Conservation (phyloP, 2,329 filamentous ascomycete species). For the Neocucurbitaria cava region DNA sequence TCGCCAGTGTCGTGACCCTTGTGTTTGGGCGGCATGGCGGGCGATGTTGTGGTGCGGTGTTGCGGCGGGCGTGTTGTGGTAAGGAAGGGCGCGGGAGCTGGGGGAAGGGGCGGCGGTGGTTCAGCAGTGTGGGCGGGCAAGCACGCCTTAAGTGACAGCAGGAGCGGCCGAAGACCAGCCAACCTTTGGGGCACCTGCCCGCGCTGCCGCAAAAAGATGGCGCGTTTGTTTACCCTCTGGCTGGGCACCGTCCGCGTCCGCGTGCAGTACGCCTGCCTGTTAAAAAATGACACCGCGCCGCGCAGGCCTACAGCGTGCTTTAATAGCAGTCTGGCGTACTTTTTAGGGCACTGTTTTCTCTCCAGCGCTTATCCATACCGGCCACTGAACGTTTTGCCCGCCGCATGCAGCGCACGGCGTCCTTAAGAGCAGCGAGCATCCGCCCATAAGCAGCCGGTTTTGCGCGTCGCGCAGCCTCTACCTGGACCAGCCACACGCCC, state of each 20-base stretch:
- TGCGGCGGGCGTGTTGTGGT: conserved; percentile 8
- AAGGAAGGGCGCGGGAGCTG: conserved; percentile 4
- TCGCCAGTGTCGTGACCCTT: conserved; percentile 46
- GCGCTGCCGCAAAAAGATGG: conserved; percentile 1
- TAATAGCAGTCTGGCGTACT: neutral
- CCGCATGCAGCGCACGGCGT: conserved; percentile 8
- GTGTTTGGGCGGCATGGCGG: conserved; percentile 33
- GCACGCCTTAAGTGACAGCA: neutral
- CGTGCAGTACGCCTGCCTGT: neutral
- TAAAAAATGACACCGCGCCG: neutral
- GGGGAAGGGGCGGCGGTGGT: neutral
- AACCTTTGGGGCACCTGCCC: neutral
- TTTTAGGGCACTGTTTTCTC: neutral
- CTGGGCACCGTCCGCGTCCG: neutral
- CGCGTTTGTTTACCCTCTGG: conserved; percentile 7
- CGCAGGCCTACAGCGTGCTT: too few relatives aligned
- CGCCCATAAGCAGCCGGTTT: conserved; percentile 1
- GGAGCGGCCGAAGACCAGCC: neutral
- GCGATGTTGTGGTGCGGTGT: conserved; percentile 8
- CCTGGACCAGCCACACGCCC: neutral
- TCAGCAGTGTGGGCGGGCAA: neutral
- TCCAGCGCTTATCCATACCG: neutral
- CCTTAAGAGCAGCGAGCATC: conserved; percentile 18
- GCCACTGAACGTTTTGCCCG: neutral
- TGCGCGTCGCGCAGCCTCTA: neutral